phyloP scores from a whole-genome alignment of 257 asterid genomes.

The Nemophila menziesii region DNA sequence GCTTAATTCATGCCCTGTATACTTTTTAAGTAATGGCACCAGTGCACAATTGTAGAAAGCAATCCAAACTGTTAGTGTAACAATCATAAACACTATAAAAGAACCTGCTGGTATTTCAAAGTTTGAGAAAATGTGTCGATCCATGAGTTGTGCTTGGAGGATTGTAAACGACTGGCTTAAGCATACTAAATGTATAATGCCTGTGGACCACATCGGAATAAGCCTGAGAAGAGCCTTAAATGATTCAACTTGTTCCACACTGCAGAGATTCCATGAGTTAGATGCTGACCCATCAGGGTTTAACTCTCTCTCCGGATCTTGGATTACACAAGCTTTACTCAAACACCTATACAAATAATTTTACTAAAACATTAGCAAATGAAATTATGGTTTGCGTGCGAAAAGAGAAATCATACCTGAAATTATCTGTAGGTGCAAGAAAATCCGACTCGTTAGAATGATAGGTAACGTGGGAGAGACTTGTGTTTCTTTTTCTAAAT shows the following conservation, averaged over 20 bases:
- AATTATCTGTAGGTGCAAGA: slow-evolving; percentile 2
- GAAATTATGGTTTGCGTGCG: background rate
- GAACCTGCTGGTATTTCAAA: slow-evolving; percentile 18
- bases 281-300: slow-evolving; percentile 14
- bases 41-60: slow-evolving; percentile 9
- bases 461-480: background rate
- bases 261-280: slow-evolving; percentile 15
- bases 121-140: slow-evolving; percentile 9
- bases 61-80: slow-evolving; percentile 8
- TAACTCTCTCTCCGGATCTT: slow-evolving; percentile 14
- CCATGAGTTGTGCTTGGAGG: slow-evolving; percentile 13
- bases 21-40: slow-evolving; percentile 8
- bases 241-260: slow-evolving; percentile 12
- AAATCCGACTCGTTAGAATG: background rate
- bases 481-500: slow-evolving; percentile 10
- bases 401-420: slow-evolving; percentile 2
- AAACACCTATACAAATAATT: slow-evolving; percentile 7
- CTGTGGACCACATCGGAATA: slow-evolving; percentile 13
- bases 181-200: slow-evolving; percentile 3
- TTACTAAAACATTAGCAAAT: background rate
- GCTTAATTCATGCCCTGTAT: slow-evolving; percentile 10
- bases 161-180: slow-evolving; percentile 1
- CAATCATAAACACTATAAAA: slow-evolving; percentile 4
- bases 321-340: slow-evolving; percentile 15
- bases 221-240: slow-evolving; percentile 9